Evolutionary conservation across 495 filamentous ascomycete species (phyloP), one percentile per base, ranked within the genome.

Genomic region (Aspergillus taichungensis): DNA sequence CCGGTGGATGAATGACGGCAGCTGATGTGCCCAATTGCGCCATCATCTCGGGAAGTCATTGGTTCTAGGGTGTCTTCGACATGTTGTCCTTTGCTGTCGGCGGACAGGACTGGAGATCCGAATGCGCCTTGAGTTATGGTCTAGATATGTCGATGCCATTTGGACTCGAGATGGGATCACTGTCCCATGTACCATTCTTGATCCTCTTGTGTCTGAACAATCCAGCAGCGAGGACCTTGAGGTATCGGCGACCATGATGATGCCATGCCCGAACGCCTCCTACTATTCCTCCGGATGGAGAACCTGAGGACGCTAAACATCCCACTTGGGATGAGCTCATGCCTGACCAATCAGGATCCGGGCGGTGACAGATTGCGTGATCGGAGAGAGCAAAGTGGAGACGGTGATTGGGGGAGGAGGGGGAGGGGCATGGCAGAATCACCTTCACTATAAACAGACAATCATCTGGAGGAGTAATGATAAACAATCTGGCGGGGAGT

Each of bases 361-460:
- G 57, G 62, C 62, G 67, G 65, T 59, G 45, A 37, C 29, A 33
- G 43, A 71, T 71, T 61, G 66, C 67, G 67, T 68, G 66, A 66
- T 71, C 45, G 50, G 27, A 34, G 41, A 41, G 34, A 45, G 36
- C 43, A 39, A 43, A 46, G 45, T 45, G 50, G 49, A 14, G 41
- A 31, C 14, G 30, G 31, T 13, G 40, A 34, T 27, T 14, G 13
- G 34, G 51, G 50, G 54, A 55, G 46, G 46, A 45, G 43, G 49
- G 38, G 46, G 39, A 30, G n/a, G 11, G 34, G 33, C 12, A 42
- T 32, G 41, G 34, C 29, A 33, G n/a, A 32, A 30, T n/a, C n/a
- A n/a, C n/a, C n/a, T n/a, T n/a, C n/a, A n/a, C n/a, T n/a, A n/a
- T n/a, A n/a, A n/a, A n/a, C n/a, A n/a, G n/a, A n/a, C n/a, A n/a